Evolutionary conservation across 2,329 filamentous ascomycete genomes (phyloP), one percentile per base, ranked within the genome.

Genomic region (Colletotrichum sp.): DNA sequence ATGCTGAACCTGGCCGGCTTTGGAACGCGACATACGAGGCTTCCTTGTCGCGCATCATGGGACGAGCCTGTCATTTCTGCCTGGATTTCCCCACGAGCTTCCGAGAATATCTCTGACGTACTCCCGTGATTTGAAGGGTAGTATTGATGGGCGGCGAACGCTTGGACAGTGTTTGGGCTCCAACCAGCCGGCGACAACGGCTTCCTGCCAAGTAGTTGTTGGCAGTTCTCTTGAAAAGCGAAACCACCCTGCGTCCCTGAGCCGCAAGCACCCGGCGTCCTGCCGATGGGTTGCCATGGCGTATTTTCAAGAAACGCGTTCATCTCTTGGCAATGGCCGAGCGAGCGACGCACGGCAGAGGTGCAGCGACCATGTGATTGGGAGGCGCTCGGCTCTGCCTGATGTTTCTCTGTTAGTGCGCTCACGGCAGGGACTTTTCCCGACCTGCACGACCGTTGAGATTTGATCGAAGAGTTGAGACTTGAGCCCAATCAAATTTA

Each of bases 101-200:
- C 66, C 66, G 55, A 43, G 36, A 60, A 30, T 6, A 52, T 61
- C 34, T 32, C 36, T 56, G 27, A 36, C 27, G 28, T 8, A 15
- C 39, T 66, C 15, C 2, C 22, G 4, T n/a, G 22, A 43, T 9
- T 28, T 25, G 13, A 28, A 43, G 15, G 18, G 39, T 22, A 16
- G 30, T 16, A 8, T 27, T 48, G 27, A 25, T 25, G n/a, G 39
- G 28, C 12, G 25, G 48, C 27, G 70, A 76, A 69, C 70, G 70
- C 70, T 66, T 76, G 48, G 74, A 69, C 65, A 60, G 58, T 76
- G 74, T 70, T 65, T 34, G 15, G 73, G 56, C 62, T 67, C 39
- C 34, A 65, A 36, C 58, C 66, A 70, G 22, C 28, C 15, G 32
- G 56, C 27, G 62, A 25, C 62, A 62, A 56, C 22, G 55, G 73